Base-by-base conservation (phyloP, 179 eudicot genomes). In the Beta lomatogona region DNA sequence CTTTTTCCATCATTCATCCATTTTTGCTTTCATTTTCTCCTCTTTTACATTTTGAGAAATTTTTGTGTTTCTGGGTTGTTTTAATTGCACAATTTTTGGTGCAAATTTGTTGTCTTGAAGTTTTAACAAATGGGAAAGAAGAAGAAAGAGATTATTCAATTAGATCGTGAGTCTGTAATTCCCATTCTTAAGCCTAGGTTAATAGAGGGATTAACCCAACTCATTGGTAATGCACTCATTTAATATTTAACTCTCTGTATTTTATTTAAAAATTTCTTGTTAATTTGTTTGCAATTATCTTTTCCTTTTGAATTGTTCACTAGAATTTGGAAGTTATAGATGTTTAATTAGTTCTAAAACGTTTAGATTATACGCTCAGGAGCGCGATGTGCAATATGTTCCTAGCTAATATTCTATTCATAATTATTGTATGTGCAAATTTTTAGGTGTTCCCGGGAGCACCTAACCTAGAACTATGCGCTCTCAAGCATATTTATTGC, bases 121-220 rank as follows among this genome's bases (percentile, higher is more conserved):
- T 57, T 82, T 69, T 65, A 75, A 46, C 25, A 74, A 68, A 83
- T 79, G 82, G 85, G 82, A 8, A 83, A 79, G 86, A 76, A 63
- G 25, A 83, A 79, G 77, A 84, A 53, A 31, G 86, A 84, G 1
- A 57, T 80, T 10, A 84, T 84, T 84, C 80, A 80, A 80, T 71
- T 84, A 50, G 86, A 84, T 63, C 83, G 86, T 21, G 86, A 84
- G 55, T 84, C 83, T 0, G 86, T 84, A 16, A 84, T 84, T 80
- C 86, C 86, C 9, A 71, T 84, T 45, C 4, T 76, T 48, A 84
- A 84, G 74, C 61, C 75, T 25, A 84, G 77, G 78, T 61, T 84
- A 65, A 76, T 80, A 31, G 64, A 80, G 21, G 77, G 81, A 21
- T 71, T 80, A 14, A 59, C 78, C 1, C 14, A 84, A 4, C 78